Evolutionary conservation across 441 rosid genomes (phyloP).

Genomic region (Corymbia calophylla): DNA sequence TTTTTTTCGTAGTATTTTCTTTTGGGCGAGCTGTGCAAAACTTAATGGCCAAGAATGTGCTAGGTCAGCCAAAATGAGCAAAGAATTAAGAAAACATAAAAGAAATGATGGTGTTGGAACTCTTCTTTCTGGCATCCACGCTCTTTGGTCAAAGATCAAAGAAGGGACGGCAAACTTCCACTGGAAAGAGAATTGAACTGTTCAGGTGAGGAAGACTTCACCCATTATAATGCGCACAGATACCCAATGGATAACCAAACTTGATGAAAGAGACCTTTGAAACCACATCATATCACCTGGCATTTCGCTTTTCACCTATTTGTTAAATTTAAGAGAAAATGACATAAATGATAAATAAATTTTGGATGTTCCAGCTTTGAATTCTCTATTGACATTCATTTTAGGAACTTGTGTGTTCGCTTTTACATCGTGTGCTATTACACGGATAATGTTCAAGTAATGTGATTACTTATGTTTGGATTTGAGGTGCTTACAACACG

Average conservation of each 20-base stretch:
- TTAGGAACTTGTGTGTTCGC: neutral
- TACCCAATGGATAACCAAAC: neutral
- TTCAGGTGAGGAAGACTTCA: neutral
- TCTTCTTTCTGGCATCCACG: neutral
- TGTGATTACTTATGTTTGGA: neutral
- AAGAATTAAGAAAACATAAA: neutral
- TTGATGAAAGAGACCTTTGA: neutral
- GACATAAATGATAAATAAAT: no score
- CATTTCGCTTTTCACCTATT: neutral
- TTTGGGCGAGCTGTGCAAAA: neutral
- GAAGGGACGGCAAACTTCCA: no score
- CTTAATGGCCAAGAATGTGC: neutral
- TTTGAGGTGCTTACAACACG: neutral
- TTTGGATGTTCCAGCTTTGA: no score
- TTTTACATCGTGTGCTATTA: neutral
- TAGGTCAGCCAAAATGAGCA: neutral
- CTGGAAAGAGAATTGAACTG: neutral
- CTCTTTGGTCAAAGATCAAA: neutral
- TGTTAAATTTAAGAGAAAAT: no score
- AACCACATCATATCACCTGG: neutral
- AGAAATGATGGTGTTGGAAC: neutral
- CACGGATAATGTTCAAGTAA: neutral
- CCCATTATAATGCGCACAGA: neutral
- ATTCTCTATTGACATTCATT: no score
- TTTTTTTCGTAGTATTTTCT: neutral